Evolutionary conservation across 176 grass and related monocot genomes (phyloP).

Genomic region (Secale cereale): DNA sequence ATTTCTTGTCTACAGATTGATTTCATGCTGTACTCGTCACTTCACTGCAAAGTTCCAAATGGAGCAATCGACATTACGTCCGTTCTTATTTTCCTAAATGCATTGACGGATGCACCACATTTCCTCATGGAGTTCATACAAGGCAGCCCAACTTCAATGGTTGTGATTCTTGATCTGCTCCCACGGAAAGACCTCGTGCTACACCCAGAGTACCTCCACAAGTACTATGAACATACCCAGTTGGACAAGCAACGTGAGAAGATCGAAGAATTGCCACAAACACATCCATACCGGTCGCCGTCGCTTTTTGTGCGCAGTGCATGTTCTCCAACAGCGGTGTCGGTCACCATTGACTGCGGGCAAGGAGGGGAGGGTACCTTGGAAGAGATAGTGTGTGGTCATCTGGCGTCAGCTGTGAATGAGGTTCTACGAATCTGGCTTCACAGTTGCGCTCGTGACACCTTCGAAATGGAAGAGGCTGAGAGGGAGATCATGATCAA

Average conservation of each 20-base stretch:
- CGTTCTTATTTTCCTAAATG: slow-evolving; percentile 50
- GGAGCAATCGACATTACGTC: slow-evolving; percentile 66
- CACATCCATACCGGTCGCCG: slow-evolving; percentile 44
- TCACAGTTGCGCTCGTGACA: slow-evolving; percentile 35
- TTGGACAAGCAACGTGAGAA: slow-evolving; percentile 53
- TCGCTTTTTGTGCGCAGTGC: slow-evolving; percentile 71
- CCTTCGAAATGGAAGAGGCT: slow-evolving; percentile 24
- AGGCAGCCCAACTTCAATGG: slow-evolving; percentile 46
- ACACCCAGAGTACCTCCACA: slow-evolving; percentile 55
- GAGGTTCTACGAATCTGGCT: slow-evolving; percentile 59
- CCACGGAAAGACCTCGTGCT: slow-evolving; percentile 61
- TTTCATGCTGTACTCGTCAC: slow-evolving; percentile 77
- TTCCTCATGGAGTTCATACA: slow-evolving; percentile 72
- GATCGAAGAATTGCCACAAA: slow-evolving; percentile 50
- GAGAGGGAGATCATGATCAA: slow-evolving; percentile 42
- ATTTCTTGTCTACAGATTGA: slow-evolving; percentile 56
- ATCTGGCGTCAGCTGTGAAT: slow-evolving; percentile 19
- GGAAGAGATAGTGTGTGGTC: slow-evolving; percentile 53
- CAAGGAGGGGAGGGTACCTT: slow-evolving; percentile 45
- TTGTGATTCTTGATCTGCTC: slow-evolving; percentile 65
- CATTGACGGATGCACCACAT: slow-evolving; percentile 55
- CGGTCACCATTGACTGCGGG: slow-evolving; percentile 52
- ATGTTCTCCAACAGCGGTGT: slow-evolving; percentile 56
- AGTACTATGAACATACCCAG: slow-evolving; percentile 53
- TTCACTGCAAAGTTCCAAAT: slow-evolving; percentile 71